Evolutionary conservation across 179 eudicot species (phyloP), one percentile per base, ranked within the genome.

Genomic region (Camellia oleifera): DNA sequence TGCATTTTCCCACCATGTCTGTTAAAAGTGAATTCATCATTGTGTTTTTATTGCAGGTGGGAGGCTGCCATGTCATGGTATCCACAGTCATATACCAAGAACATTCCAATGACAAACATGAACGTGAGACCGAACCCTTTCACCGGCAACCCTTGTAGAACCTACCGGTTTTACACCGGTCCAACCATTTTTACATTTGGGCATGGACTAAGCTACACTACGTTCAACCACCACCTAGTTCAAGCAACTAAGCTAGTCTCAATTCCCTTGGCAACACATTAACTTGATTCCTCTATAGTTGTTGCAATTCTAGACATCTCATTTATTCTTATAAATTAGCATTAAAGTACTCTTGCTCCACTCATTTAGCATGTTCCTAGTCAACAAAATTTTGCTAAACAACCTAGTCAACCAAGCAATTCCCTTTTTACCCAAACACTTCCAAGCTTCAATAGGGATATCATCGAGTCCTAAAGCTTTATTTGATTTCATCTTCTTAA

Each of bases 21-120:
- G 70, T 26, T 44, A 69, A 69, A 69, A 15, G 12, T 15, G 32
- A 26, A 26, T 26, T 26, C 32, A 26, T 26, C 32, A 9, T 13
- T 56, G 2, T 12, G 8, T 32, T 74, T 14, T 74, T 3, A 11
- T 72, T 83, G 82, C 82, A 92, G 95, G 95, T 84, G 97, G 95
- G 81, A 88, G 93, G 72, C 85, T 91, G 11, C 95, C 60, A 83
- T 89, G 85, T 87, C 95, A 75, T 93, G 97, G 97, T 93, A 93
- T 64, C 95, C 93, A 15, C 92, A 91, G 69, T 76, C 89, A 60
- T 93, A 87, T 56, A 85, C 77, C 50, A 88, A 88, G 42, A 85
- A 90, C 32, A 85, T 91, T 45, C 86, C 86, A 3, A 91, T 93
- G 97, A 90, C 92, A 54, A 87, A 93, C 87, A 93, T 93, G 97